Evolutionary conservation across 169 alveolate species (phyloP), one percentile per base, ranked within the genome.

Genomic region (Plasmodium vinckei): DNA sequence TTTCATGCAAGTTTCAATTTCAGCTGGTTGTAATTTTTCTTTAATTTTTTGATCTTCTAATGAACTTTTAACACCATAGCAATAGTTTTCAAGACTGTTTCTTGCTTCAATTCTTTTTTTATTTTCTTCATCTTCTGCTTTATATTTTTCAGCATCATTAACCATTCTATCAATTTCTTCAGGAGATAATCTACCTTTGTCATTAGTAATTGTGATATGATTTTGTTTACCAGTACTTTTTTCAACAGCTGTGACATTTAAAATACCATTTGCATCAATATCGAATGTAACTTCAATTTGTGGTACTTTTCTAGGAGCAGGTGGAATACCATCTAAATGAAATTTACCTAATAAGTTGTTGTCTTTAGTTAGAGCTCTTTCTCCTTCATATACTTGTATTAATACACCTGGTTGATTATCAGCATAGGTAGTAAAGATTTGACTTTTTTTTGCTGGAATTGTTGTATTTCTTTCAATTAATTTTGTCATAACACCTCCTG

Each of bases 261-360:
- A 93, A 71, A 98, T 97, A 82, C 99, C 99, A 93, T 98, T 98
- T 61, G 98, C 99, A 94, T 98, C 99, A 56, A 98, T 95, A 91
- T 98, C 99, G 87, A 98, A 98, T 15, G 99, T 96, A 72, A 98
- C 99, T 92, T 98, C 99, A 88, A 98, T 98, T 93, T 98, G 99
- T 21, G 99, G 99, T 7, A 97, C 99, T 46, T 99, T 99, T 60
- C 99, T 96, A n/a, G 99, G 99, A 13, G 99, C 99, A 1, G 99
- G 99, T 21, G 99, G 99, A 72, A 98, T 98, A 27, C 99, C 99
- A 69, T 98, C 99, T 68, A 98, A 92, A 92, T 97, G 98, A 98
- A 98, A 97, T 94, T 97, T 96, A 71, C 99, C 99, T 79, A 98
- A 96, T 53, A 96, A 89, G 88, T 98, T 97, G 95, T 98, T 98